A percentile compares a stretch with the other conserved stretches of the same genome.
phyloP scores from a whole-genome alignment of 257 asterid species.

The Lithospermum erythrorhizon region DNA sequence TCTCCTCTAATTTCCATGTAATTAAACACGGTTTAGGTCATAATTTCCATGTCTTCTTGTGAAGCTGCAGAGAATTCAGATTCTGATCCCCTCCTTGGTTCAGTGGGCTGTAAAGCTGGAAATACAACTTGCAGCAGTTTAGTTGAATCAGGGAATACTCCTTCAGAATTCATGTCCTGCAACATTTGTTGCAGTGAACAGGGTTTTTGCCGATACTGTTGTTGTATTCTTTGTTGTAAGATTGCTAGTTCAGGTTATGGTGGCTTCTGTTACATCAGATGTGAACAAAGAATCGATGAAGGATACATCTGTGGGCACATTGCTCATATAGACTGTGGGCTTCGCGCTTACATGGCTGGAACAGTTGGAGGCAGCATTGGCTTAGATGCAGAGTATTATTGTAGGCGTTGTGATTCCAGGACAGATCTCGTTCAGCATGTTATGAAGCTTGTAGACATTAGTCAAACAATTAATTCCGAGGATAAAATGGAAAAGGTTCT shows the following conservation, averaged over 20 bases:
- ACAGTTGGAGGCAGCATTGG: conserved; percentile 78
- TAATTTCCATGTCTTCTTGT: conserved; percentile 12
- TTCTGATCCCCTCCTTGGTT: conserved; percentile 13
- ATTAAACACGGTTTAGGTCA: conserved; percentile 4
- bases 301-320: conserved; percentile 61
- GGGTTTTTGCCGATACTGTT: conserved; percentile 71
- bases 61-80: conserved; percentile 20
- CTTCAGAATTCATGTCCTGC: conserved; percentile 42
- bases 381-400: conserved; percentile 73
- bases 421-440: conserved; percentile 60
- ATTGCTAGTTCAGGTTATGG: conserved; percentile 24
- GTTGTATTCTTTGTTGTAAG: conserved; percentile 74
- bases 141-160: conserved; percentile 20
- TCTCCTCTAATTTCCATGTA: background rate
- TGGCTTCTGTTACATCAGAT: conserved; percentile 43
- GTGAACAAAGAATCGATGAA: conserved; percentile 36
- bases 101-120: conserved; percentile 53
- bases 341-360: conserved; percentile 81
- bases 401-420: conserved; percentile 80
- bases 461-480: conserved; percentile 35
- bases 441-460: conserved; percentile 31
- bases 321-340: conserved; percentile 67
- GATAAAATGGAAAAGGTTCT: conserved; percentile 44
- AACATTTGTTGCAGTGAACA: conserved; percentile 76
- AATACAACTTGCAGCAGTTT: conserved; percentile 54